Evolutionary conservation across 2,329 filamentous ascomycete genomes (phyloP).

Genomic region (Periglandula ipomoeae): DNA sequence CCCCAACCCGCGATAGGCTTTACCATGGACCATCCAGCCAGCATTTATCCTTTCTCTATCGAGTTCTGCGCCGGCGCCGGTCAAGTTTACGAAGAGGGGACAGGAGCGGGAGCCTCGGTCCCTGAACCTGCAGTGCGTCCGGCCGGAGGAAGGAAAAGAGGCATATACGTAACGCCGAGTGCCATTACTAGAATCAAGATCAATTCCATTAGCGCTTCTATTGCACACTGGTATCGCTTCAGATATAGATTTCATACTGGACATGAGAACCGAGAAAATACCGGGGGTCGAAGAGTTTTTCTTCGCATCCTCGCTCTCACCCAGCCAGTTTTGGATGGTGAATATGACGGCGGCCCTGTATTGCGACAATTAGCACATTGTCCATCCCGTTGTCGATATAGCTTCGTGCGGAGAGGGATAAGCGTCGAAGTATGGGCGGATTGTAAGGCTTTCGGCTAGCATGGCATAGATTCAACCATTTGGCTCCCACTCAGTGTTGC

Average conservation of each 20-base stretch:
- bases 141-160: conserved; percentile 37
- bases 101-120: conserved; percentile 23
- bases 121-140: conserved; percentile 19
- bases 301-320: conserved; percentile 59
- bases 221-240: not conserved
- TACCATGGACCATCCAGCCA: too few relatives aligned
- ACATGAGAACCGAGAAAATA: conserved; percentile 69
- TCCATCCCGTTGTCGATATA: not conserved
- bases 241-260: conserved; percentile 41
- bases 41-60: too few relatives aligned
- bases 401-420: not conserved
- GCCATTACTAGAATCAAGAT: conserved; percentile 43
- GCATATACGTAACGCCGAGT: conserved; percentile 42
- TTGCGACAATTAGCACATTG: conserved; percentile 7
- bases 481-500: not conserved
- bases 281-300: conserved; percentile 58
- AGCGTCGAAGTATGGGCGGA: not conserved
- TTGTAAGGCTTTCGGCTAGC: not conserved
- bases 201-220: not conserved
- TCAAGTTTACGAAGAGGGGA: conserved; percentile 15
- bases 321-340: conserved; percentile 67
- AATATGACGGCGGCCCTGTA: conserved; percentile 63
- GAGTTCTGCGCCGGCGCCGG: too few relatives aligned
- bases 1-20: too few relatives aligned
- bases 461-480: not conserved